A percentile compares a stretch with the other conserved stretches of the same genome.
Evolutionary conservation across 805 yeast species (phyloP).

Genomic region (Lachancea sp.): DNA sequence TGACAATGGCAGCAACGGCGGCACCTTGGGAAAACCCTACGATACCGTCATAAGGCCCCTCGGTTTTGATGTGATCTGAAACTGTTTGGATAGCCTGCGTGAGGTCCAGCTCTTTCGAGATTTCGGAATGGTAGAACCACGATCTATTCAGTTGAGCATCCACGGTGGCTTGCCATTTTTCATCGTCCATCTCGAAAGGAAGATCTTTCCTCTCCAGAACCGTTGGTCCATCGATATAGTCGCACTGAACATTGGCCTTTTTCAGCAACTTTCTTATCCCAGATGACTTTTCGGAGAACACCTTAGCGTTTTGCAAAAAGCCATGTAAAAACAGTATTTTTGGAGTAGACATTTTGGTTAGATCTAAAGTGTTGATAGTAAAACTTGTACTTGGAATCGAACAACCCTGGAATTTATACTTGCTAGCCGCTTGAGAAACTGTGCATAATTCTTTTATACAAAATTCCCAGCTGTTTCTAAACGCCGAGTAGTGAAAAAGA

Average conservation of each 20-base stretch:
- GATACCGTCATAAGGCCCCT: constrained; percentile 83
- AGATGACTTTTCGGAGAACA: constrained; percentile 82
- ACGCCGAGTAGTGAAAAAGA: no score
- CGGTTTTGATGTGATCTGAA: constrained; percentile 45
- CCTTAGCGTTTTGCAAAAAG: constrained; percentile 74
- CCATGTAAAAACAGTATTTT: constrained; percentile 88
- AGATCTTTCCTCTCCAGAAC: constrained; percentile 60
- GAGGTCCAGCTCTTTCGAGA: constrained; percentile 43
- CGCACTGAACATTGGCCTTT: constrained; percentile 57
- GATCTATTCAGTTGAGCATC: constrained; percentile 47
- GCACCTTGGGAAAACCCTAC: constrained; percentile 96
- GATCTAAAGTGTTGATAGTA: neutral
- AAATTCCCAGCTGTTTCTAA: no score
- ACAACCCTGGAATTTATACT: no score
- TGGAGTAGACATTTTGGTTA: constrained; percentile 23
- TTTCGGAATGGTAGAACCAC: constrained; percentile 67
- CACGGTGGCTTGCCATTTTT: constrained; percentile 42
- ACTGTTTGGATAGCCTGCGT: constrained; percentile 46
- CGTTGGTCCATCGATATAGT: constrained; percentile 76
- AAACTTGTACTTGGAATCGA: neutral
- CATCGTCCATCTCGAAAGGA: constrained; percentile 59
- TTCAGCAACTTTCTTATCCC: constrained; percentile 76
- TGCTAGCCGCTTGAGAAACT: no score
- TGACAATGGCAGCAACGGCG: constrained; percentile 67
- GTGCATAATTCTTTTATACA: no score